phyloP scores from a whole-genome alignment of 2,329 filamentous ascomycete genomes.

The Alternaria hordeiaustralica region DNA sequence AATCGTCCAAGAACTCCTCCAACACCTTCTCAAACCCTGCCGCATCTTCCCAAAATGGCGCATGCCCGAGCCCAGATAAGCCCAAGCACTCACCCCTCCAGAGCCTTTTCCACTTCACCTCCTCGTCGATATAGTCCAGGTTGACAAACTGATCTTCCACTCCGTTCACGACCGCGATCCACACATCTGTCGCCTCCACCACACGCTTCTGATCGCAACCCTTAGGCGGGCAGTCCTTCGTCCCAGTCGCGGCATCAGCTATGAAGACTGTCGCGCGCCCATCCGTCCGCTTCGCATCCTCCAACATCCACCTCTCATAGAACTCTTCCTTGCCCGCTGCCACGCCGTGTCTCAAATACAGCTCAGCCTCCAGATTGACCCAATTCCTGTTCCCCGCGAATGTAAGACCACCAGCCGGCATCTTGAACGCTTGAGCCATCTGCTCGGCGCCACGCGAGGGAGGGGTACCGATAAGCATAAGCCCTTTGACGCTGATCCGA shows the following conservation, averaged over 20 bases:
- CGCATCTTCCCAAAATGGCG: conserved; percentile 42
- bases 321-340: conserved; percentile 13
- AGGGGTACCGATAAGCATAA: conserved; percentile 40
- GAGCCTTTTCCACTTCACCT: conserved; percentile 32
- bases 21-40: conserved; percentile 21
- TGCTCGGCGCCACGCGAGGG: conserved; percentile 32
- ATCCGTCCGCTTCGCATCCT: conserved; percentile 35
- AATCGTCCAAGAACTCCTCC: conserved; percentile 25
- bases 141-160: conserved; percentile 39
- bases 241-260: conserved; percentile 23
- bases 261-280: conserved; percentile 33
- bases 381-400: conserved; percentile 23
- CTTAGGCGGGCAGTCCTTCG: conserved; percentile 3
- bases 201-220: conserved; percentile 30
- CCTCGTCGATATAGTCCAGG: conserved; percentile 38
- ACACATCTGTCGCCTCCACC: conserved; percentile 25
- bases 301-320: conserved; percentile 37
- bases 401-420: conserved; percentile 13
- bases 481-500: conserved; percentile 20
- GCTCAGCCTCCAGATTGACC: conserved; percentile 20
- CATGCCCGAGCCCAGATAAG: conserved; percentile 35
- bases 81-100: conserved; percentile 37
- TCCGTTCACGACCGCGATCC: conserved; percentile 41
- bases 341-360: conserved; percentile 21
- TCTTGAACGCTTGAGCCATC: conserved; percentile 17